These are phyloP conservation scores for Kwoniella dendrophila DNA, from an alignment of 768 basidiomycete species.

Conservation along the genomic window DNA sequence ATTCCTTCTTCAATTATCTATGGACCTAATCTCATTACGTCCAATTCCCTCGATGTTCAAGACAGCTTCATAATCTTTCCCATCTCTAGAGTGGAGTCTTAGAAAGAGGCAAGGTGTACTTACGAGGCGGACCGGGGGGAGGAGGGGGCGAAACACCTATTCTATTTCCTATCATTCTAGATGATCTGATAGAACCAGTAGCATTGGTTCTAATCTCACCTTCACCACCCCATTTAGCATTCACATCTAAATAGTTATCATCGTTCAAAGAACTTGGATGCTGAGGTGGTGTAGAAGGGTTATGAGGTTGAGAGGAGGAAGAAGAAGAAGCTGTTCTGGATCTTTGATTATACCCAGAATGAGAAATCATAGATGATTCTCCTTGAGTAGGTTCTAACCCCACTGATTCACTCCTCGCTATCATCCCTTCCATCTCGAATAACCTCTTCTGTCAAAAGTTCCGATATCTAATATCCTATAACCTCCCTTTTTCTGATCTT, in stretches of 20 bases:
- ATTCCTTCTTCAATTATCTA: neutral
- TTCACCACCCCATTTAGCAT: slow-evolving; percentile 21
- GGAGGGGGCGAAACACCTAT: slow-evolving; percentile 33
- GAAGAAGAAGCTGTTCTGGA: neutral
- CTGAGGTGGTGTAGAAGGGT: neutral
- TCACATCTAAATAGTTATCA: slow-evolving; percentile 23
- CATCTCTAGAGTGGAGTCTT: neutral
- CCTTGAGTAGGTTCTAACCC: neutral
- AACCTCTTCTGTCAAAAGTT: too few relatives aligned
- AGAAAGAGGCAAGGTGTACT: slow-evolving; percentile 4
- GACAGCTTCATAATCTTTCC: neutral
- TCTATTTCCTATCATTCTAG: slow-evolving; percentile 27
- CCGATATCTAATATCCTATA: too few relatives aligned
- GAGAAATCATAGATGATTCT: neutral
- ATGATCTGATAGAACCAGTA: slow-evolving; percentile 16
- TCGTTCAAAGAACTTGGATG: slow-evolving; percentile 7
- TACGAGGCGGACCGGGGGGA: slow-evolving; percentile 45
- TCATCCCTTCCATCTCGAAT: slow-evolving; percentile 2
- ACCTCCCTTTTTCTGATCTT: too few relatives aligned
- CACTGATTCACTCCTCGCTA: slow-evolving; percentile 2
- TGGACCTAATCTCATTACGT: neutral
- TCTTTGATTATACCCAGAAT: neutral
- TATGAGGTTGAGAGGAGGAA: neutral
- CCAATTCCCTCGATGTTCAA: neutral
- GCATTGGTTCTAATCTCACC: slow-evolving; percentile 1